These are phyloP conservation scores for Secale cereale DNA, from an alignment of 176 grass and related monocot species.

Conservation along the genomic window DNA sequence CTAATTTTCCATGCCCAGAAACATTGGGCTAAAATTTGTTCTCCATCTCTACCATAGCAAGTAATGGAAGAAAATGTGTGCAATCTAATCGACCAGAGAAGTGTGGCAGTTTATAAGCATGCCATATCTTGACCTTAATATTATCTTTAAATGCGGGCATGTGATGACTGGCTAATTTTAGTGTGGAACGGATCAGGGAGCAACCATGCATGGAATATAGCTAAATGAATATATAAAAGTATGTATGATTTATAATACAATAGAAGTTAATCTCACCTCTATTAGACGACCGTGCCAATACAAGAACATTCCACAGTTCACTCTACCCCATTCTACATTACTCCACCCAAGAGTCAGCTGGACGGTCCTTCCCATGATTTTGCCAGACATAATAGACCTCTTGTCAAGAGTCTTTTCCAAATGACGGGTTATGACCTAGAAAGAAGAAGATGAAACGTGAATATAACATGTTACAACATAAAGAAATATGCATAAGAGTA, in stretches of 20 bases:
- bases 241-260: not conserved
- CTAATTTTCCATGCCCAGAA: not conserved
- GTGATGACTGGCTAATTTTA: not conserved
- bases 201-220: not conserved
- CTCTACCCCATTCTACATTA: slow-evolving; percentile 67
- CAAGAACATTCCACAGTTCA: slow-evolving; percentile 78
- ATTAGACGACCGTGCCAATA: slow-evolving; percentile 89
- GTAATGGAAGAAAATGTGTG: not conserved
- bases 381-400: slow-evolving; percentile 51
- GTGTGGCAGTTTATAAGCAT: not conserved
- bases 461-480: slow-evolving; percentile 18
- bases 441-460: slow-evolving; percentile 2
- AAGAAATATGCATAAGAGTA: not conserved
- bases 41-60: not conserved
- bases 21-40: not conserved
- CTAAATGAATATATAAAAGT: not conserved
- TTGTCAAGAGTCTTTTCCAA: slow-evolving; percentile 72
- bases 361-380: slow-evolving; percentile 59
- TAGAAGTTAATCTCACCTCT: slow-evolving; percentile 43
- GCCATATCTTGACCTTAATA: not conserved
- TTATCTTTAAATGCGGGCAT: not conserved
- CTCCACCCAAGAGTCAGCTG: slow-evolving; percentile 67
- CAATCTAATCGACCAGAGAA: not conserved
- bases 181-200: not conserved
- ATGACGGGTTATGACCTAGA: slow-evolving; percentile 61